Base-by-base conservation (phyloP, 805 yeast genomes). In the Yarrowia keelungensis region DNA sequence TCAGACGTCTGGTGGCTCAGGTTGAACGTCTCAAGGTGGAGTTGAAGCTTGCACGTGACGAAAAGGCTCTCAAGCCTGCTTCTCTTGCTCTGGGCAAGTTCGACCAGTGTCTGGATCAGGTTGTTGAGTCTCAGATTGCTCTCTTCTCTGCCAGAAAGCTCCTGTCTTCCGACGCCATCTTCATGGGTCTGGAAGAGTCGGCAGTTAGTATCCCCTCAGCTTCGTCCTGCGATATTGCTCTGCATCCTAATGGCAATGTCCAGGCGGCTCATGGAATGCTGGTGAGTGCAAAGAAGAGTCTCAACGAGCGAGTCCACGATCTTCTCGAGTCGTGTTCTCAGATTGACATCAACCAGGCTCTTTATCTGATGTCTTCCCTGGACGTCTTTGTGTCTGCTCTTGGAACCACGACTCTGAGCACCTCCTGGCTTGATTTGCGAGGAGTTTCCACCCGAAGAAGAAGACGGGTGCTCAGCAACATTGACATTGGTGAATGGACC, bases 191-290 rank as follows among this genome's bases (percentile, higher is more conserved):
- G 11, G 67, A 62, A 10, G 67, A 62, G 45, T 47, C 56, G 15
- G 67, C 67, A 5, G 14, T 62, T 10, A 47, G 56, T n/a, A 39
- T 62, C 4, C 67, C 67, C 38, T 47, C 67, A 15, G 67, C 67
- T n/a, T 22, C 45, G 19, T 9, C 39, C 22, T 39, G 56, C 10
- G 56, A 62, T 8, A 22, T 62, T 22, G 35, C 67, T 22, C 38
- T 39, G 19, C 67, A 62, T 39, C 67, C 67, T 36, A 62, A 62
- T 14, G 8, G 19, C 8, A 62, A 62, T 12, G 67, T 62, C 8
- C 56, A 62, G 14, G 45, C 54, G 3, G 67, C 67, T 5, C 56
- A 47, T 41, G 51, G 51, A 10, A 59, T 59, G 65, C 42, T 59
- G 2, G 39, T 39, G 15, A 39, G 51, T 8, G 65, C 65, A 2